phyloP scores from a whole-genome alignment of 148 eudicot genomes.

The Beta vulgaris region DNA sequence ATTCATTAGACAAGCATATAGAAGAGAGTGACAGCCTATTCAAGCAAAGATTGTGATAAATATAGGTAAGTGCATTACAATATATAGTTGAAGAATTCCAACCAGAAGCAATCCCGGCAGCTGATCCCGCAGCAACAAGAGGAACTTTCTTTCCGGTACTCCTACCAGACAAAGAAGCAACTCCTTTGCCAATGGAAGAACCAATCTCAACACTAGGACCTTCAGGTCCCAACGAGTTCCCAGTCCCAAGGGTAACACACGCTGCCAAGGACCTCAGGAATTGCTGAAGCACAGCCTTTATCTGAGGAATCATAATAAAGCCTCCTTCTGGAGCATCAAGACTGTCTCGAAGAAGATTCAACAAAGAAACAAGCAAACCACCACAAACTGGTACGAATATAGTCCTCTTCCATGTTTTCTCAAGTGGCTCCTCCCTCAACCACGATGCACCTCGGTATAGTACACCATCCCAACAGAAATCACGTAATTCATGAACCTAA shows the following conservation, averaged over 20 bases:
- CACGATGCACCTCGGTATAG: slow-evolving; percentile 82
- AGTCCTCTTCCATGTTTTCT: slow-evolving; percentile 53
- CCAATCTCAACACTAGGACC: slow-evolving; percentile 99
- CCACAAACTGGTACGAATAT: slow-evolving; percentile 79
- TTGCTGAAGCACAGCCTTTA: slow-evolving; percentile 51
- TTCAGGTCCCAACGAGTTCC: slow-evolving; percentile 94
- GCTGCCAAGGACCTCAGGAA: slow-evolving; percentile 77
- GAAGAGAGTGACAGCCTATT: neutral
- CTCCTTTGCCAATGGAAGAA: slow-evolving; percentile 75
- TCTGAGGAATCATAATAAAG: slow-evolving; percentile 14
- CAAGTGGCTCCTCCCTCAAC: slow-evolving; percentile 74
- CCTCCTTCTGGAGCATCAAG: slow-evolving; percentile 41
- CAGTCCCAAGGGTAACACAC: slow-evolving; percentile 84
- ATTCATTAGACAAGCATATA: neutral
- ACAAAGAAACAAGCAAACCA: slow-evolving; percentile 59
- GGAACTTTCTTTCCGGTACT: slow-evolving; percentile 50
- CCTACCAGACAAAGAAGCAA: slow-evolving; percentile 47
- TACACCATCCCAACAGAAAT: slow-evolving; percentile 79
- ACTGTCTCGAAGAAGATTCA: slow-evolving; percentile 54
- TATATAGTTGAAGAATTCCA: slow-evolving; percentile 34
- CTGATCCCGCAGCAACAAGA: slow-evolving; percentile 90
- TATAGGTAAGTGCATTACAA: slow-evolving; percentile 27
- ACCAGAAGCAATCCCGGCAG: slow-evolving; percentile 98
- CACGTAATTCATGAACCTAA: slow-evolving; percentile 89
- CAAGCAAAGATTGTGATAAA: neutral